These are phyloP conservation scores for Zygosaccharomyces siamensis DNA, from an alignment of 805 yeast species.

Conservation along the genomic window DNA sequence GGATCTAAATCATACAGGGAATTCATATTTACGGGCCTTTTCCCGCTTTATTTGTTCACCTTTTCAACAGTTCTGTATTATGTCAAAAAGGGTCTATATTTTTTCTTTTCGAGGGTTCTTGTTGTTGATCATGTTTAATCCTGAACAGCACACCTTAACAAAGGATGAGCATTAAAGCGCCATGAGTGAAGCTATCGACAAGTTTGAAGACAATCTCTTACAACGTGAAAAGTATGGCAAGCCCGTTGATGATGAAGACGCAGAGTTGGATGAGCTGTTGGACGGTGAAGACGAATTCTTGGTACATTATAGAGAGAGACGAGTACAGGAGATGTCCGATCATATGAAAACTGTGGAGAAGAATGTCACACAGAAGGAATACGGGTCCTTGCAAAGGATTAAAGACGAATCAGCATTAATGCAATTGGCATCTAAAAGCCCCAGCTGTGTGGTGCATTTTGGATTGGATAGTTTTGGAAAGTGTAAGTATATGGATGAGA, in stretches of 20 bases:
- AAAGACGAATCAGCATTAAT: constrained; percentile 54
- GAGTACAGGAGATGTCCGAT: constrained; percentile 53
- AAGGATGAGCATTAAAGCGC: neutral
- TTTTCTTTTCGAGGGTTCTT: neutral
- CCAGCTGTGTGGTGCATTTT: constrained; percentile 54
- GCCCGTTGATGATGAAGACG: constrained; percentile 10
- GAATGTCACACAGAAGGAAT: constrained; percentile 37
- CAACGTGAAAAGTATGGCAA: constrained; percentile 2
- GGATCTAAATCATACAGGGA: constrained; percentile 58
- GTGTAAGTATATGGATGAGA: constrained; percentile 55
- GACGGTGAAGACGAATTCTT: constrained; percentile 50
- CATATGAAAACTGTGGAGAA: constrained; percentile 37
- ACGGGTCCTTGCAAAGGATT: constrained; percentile 42
- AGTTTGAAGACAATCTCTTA: constrained; percentile 5
- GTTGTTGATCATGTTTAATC: neutral
- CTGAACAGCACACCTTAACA: neutral
- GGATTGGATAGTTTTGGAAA: constrained; percentile 55
- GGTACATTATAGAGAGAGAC: constrained; percentile 53
- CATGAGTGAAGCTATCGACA: constrained; percentile 3
- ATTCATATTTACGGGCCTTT: constrained; percentile 30
- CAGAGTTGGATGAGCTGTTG: constrained; percentile 40
- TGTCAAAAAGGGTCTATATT: constrained; percentile 1
- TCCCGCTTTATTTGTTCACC: neutral
- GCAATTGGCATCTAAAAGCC: constrained; percentile 42
- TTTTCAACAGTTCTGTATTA: neutral